A percentile compares a stretch with the other conserved stretches of the same genome.
Evolutionary conservation across 176 grass and related monocot genomes (phyloP).

Genomic region (Poa pratensis): DNA sequence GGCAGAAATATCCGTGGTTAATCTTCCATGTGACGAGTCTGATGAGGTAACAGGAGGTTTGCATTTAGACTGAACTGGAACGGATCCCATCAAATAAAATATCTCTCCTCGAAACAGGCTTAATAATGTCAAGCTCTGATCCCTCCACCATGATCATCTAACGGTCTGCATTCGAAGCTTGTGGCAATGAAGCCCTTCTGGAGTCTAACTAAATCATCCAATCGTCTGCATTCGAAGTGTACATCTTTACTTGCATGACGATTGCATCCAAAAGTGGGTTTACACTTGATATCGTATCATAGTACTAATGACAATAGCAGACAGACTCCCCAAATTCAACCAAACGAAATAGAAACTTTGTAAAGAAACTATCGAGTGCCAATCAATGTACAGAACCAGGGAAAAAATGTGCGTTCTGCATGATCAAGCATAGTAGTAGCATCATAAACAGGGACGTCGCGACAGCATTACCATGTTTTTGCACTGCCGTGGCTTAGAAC

Average conservation of each 20-base stretch:
- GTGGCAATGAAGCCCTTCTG: background rate
- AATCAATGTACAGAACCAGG: background rate
- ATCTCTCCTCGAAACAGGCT: background rate
- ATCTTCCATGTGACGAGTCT: background rate
- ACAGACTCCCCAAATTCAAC: background rate
- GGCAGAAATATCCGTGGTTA: background rate
- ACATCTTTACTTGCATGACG: background rate
- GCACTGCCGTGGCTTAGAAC: constrained; percentile 66
- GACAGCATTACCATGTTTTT: constrained; percentile 63
- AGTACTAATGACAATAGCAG: background rate
- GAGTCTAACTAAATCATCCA: background rate
- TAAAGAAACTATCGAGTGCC: background rate
- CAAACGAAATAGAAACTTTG: background rate
- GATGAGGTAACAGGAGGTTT: background rate
- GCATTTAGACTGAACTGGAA: background rate
- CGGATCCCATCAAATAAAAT: background rate
- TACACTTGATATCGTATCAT: background rate
- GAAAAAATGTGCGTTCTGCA: background rate
- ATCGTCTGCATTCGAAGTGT: background rate
- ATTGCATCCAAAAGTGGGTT: background rate
- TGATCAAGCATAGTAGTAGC: background rate
- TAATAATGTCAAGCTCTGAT: no score
- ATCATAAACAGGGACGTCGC: background rate
- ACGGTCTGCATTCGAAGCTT: background rate
- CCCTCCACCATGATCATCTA: no score